Evolutionary conservation across 371 early-diverging fungal genomes (phyloP).

Genomic region (Mucor indicus): DNA sequence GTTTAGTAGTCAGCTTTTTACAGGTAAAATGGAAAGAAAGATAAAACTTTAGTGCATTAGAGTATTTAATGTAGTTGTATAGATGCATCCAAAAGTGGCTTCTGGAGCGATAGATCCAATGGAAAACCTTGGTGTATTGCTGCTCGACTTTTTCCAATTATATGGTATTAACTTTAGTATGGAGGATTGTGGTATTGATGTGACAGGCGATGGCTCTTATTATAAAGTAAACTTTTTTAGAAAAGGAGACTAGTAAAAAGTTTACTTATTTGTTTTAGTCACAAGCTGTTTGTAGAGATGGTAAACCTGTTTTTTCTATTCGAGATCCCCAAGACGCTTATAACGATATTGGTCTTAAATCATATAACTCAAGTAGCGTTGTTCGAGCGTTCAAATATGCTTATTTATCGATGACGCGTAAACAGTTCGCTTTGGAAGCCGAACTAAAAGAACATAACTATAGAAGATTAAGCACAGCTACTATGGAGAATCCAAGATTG

Average conservation of each 20-base stretch:
- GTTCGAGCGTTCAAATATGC: constrained; percentile 20
- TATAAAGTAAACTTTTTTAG: no score
- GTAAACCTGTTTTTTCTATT: constrained; percentile 41
- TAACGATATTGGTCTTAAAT: constrained; percentile 60
- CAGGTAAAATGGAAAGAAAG: constrained; percentile 45
- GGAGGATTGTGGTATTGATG: constrained; percentile 64
- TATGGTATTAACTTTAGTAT: constrained; percentile 87
- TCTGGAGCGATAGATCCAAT: constrained; percentile 57
- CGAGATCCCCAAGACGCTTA: constrained; percentile 58
- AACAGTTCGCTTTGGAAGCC: constrained; percentile 15
- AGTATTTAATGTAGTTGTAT: constrained; percentile 4
- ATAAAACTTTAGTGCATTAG: not conserved
- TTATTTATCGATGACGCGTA: constrained; percentile 18
- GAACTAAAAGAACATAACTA: constrained; percentile 10
- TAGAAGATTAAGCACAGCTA: constrained; percentile 1
- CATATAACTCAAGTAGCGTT: constrained; percentile 21
- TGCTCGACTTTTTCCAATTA: constrained; percentile 94
- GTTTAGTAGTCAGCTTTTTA: constrained; percentile 82
- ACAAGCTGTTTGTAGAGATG: constrained; percentile 6
- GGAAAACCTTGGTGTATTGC: constrained; percentile 86
- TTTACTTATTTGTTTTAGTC: not conserved
- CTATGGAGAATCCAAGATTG: not conserved
- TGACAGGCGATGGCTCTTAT: constrained; percentile 59
- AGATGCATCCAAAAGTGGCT: constrained; percentile 83
- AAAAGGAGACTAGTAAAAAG: constrained; percentile 34